phyloP scores from a whole-genome alignment of 106 monocot species.

The Narthecium ossifragum region DNA sequence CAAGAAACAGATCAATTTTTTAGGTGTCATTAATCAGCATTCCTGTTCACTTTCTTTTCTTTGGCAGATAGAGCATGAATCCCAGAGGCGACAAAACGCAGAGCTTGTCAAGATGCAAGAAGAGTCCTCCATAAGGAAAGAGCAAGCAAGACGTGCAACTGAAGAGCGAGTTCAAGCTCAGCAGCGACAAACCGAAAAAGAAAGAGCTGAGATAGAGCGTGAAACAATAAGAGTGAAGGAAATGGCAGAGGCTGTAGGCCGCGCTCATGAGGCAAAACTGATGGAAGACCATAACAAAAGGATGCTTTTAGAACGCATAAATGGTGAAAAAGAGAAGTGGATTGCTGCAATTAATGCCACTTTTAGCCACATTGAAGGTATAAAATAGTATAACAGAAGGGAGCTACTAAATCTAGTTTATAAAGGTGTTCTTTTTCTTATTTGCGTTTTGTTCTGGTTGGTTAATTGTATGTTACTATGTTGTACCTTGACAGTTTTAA shows the following conservation, averaged over 20 bases:
- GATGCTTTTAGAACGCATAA: conserved; percentile 77
- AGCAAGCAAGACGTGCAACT: conserved; percentile 65
- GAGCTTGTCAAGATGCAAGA: conserved; percentile 99
- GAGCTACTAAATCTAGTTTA: too few species aligned
- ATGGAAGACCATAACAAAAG: conserved; percentile 77
- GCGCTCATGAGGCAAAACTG: conserved; percentile 74
- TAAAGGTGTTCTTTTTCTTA: too few species aligned
- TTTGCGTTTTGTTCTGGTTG: too few species aligned
- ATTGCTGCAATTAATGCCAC: conserved; percentile 86
- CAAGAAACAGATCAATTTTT: too few species aligned
- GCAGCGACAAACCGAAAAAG: conserved; percentile 69
- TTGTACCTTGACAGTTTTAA: too few species aligned
- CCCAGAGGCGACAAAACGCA: conserved; percentile 68
- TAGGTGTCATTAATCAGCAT: too few species aligned
- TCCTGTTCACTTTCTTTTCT: too few species aligned
- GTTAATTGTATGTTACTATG: too few species aligned
- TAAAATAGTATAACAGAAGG: too few species aligned
- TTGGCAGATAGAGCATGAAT: conserved; percentile 77
- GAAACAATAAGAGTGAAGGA: conserved; percentile 82
- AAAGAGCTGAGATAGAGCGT: conserved; percentile 77
- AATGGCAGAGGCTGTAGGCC: conserved; percentile 87
- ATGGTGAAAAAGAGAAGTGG: conserved; percentile 92
- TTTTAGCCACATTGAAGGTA: conserved; percentile 94
- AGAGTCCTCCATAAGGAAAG: conserved; percentile 67
- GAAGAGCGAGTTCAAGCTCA: conserved; percentile 88